Conservation (phyloP, 2,329 filamentous ascomycete genomes). For the Botrytis aclada region DNA sequence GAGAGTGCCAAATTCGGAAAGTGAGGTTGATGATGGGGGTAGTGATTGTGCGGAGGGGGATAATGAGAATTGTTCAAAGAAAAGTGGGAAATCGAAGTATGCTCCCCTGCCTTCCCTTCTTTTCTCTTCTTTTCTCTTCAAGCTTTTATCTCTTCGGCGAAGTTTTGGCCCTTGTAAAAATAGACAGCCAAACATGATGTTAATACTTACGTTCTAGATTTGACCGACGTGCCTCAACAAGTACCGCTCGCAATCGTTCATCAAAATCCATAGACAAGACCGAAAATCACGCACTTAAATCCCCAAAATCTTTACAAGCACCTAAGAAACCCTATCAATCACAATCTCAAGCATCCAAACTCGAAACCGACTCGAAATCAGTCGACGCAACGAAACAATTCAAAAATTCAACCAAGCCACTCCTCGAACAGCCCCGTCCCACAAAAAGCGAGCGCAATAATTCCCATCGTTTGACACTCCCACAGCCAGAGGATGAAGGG, state of each 20-base stretch:
- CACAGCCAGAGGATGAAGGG: conserved; percentile 39
- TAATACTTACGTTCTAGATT: not conserved
- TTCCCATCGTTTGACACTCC: conserved; percentile 30
- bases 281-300: not conserved
- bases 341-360: not conserved
- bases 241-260: conserved; percentile 2
- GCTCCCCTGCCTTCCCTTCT: not conserved
- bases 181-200: not conserved
- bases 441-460: conserved; percentile 27
- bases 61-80: conserved; percentile 20
- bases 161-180: not conserved
- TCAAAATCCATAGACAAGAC: not conserved
- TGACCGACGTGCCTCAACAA: conserved; percentile 5
- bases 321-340: not conserved
- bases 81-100: not conserved
- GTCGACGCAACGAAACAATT: not conserved
- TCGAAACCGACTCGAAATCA: not conserved
- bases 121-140: not conserved
- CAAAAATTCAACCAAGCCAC: not conserved
- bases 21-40: conserved; percentile 20
- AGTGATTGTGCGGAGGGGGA: conserved; percentile 32
- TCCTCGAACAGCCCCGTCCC: conserved; percentile 15
- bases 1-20: conserved; percentile 32
- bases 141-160: not conserved
- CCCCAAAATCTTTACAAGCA: not conserved